phyloP scores from a whole-genome alignment of 305 asterid species.

The Stenogyne calaminthoides region DNA sequence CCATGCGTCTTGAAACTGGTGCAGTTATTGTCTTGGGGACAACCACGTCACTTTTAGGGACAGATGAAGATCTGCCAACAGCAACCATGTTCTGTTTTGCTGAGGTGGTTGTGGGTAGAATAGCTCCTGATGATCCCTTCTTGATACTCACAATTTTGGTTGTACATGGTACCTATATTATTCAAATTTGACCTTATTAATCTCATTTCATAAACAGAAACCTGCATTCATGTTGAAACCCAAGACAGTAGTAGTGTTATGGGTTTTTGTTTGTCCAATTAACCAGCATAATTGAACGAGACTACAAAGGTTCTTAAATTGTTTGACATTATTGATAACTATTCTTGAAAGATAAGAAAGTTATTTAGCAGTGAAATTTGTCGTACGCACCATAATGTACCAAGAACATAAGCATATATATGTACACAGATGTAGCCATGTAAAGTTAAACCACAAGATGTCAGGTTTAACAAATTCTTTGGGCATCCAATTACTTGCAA shows the following conservation, averaged over 20 bases:
- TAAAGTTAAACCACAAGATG: not conserved
- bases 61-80: slow-evolving; percentile 38
- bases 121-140: slow-evolving; percentile 54
- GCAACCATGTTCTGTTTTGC: slow-evolving; percentile 48
- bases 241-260: not conserved
- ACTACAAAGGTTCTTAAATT: too few relatives aligned
- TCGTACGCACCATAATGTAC: not conserved
- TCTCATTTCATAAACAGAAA: slow-evolving; percentile 12
- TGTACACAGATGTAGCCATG: not conserved
- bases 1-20: slow-evolving; percentile 40
- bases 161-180: slow-evolving; percentile 63
- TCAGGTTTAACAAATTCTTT: not conserved
- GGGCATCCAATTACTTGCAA: not conserved
- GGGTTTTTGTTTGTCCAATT: not conserved
- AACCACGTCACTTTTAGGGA: slow-evolving; percentile 42
- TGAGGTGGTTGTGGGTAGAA: slow-evolving; percentile 41
- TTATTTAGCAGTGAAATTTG: not conserved
- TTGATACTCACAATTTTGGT: slow-evolving; percentile 65
- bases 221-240: not conserved
- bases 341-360: not conserved
- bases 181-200: slow-evolving; percentile 22
- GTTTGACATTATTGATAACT: not conserved
- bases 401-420: slow-evolving; percentile 6
- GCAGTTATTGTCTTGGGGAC: slow-evolving; percentile 36
- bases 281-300: not conserved